Evolutionary conservation across 768 basidiomycete species (phyloP).

Genomic region (Russula abietina): DNA sequence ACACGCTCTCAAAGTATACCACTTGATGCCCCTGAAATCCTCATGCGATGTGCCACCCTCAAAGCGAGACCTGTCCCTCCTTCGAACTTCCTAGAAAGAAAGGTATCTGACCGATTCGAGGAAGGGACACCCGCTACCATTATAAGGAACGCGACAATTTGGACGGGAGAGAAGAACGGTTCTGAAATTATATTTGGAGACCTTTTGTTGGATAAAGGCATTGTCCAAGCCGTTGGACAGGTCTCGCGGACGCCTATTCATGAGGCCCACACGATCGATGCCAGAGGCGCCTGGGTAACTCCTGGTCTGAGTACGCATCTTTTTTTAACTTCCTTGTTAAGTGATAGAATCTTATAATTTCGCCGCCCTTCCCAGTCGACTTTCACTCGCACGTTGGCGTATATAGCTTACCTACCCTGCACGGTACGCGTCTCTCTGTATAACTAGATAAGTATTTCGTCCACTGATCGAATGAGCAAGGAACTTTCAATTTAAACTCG

Average conservation of each 20-base stretch:
- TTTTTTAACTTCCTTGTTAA: conserved; percentile 20
- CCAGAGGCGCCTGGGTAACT: conserved; percentile 58
- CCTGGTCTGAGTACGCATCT: conserved; percentile 49
- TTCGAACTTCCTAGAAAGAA: conserved; percentile 30
- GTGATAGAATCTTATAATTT: conserved; percentile 2
- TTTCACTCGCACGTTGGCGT: conserved; percentile 71
- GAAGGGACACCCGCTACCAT: conserved; percentile 58
- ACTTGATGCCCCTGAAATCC: conserved; percentile 28
- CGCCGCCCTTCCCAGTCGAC: conserved; percentile 31
- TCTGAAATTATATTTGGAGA: conserved; percentile 52
- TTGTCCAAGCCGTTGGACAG: conserved; percentile 54
- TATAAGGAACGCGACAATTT: conserved; percentile 65
- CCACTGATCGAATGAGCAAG: conserved; percentile 26
- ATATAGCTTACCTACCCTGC: conserved; percentile 49
- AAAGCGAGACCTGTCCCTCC: conserved; percentile 31
- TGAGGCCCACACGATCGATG: conserved; percentile 52
- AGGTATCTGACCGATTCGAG: conserved; percentile 57
- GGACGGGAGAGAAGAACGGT: conserved; percentile 55
- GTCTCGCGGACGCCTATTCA: conserved; percentile 30
- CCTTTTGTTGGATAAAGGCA: conserved; percentile 60
- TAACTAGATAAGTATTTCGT: background rate
- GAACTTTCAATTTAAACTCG: conserved; percentile 59
- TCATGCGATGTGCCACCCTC: conserved; percentile 32
- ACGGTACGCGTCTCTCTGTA: conserved; percentile 33
- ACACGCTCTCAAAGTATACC: conserved; percentile 22